Conservation (phyloP, 768 basidiomycete species). For the Podaxis sp. region DNA sequence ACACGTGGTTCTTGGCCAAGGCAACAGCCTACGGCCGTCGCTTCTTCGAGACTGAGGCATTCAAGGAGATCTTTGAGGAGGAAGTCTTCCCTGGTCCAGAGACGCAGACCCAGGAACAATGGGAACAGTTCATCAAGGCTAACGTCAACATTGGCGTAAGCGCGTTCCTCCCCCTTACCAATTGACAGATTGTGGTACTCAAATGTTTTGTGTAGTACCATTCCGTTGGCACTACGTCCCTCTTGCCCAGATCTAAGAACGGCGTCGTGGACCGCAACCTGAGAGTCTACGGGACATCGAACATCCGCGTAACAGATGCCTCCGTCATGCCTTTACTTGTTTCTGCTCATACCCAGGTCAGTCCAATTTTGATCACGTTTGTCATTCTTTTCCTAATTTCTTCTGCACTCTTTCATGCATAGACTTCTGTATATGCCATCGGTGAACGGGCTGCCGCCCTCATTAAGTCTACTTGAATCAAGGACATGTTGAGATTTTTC, state of each 20-base stretch:
- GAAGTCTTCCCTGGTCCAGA: slow-evolving; percentile 30
- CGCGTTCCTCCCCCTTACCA: not conserved
- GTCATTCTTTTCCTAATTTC: not conserved
- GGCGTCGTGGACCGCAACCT: slow-evolving; percentile 49
- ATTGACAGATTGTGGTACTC: not conserved
- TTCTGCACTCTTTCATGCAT: slow-evolving; percentile 19
- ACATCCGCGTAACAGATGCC: slow-evolving; percentile 54
- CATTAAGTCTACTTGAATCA: slow-evolving; percentile 37
- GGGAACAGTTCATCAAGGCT: slow-evolving; percentile 25
- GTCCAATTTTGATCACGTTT: not conserved
- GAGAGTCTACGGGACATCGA: slow-evolving; percentile 45
- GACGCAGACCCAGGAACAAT: slow-evolving; percentile 24
- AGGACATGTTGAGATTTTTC: not conserved
- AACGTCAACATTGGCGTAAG: slow-evolving; percentile 27
- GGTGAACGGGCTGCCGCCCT: slow-evolving; percentile 55
- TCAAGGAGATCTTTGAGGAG: slow-evolving; percentile 28
- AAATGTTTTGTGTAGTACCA: slow-evolving; percentile 24
- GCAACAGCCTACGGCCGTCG: slow-evolving; percentile 31
- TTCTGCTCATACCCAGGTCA: slow-evolving; percentile 35
- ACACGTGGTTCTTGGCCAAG: slow-evolving; percentile 31
- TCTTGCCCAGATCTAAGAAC: slow-evolving; percentile 23
- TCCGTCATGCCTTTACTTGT: slow-evolving; percentile 49
- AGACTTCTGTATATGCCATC: slow-evolving; percentile 51
- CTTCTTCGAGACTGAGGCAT: slow-evolving; percentile 29
- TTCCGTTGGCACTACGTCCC: slow-evolving; percentile 28